Evolutionary conservation across 148 eudicot species (phyloP).

Genomic region (Vaccinium corymbosum): DNA sequence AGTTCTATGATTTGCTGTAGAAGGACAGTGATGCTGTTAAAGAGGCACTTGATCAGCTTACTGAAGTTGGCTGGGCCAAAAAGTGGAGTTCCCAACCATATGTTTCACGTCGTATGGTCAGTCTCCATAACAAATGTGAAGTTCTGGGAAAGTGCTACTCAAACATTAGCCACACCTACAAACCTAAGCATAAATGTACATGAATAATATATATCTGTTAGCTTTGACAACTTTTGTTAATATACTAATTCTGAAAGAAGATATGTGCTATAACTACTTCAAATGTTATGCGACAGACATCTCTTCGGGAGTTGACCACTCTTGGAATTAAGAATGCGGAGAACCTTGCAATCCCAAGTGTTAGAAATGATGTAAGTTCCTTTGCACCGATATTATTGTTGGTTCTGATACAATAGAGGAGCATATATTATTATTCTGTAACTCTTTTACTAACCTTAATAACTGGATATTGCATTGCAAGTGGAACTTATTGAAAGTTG

Average conservation of each 20-base stretch:
- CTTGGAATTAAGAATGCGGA: conserved; percentile 97
- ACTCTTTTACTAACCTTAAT: neutral
- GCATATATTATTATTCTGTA: neutral
- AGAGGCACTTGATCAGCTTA: conserved; percentile 83
- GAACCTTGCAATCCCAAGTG: conserved; percentile 91
- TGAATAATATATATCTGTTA: conserved; percentile 10
- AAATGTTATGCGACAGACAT: conserved; percentile 50
- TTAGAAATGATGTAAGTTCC: conserved; percentile 87
- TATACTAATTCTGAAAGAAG: neutral
- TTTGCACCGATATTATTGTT: neutral
- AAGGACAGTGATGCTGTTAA: conserved; percentile 90
- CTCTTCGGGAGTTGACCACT: conserved; percentile 79
- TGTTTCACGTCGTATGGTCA: conserved; percentile 81
- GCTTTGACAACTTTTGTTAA: neutral
- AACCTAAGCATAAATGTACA: conserved; percentile 25
- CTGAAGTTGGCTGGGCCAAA: conserved; percentile 86
- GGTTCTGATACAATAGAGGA: neutral
- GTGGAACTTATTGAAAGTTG: neutral
- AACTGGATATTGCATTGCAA: neutral
- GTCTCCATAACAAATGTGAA: conserved; percentile 25
- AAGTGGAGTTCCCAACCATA: conserved; percentile 96
- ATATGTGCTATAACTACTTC: conserved; percentile 9
- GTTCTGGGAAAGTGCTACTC: conserved; percentile 20
- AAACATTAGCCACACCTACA: conserved; percentile 17
- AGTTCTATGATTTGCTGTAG: conserved; percentile 38